phyloP scores from a whole-genome alignment of 176 grass and related monocot genomes.

The Oryza glaberrima region DNA sequence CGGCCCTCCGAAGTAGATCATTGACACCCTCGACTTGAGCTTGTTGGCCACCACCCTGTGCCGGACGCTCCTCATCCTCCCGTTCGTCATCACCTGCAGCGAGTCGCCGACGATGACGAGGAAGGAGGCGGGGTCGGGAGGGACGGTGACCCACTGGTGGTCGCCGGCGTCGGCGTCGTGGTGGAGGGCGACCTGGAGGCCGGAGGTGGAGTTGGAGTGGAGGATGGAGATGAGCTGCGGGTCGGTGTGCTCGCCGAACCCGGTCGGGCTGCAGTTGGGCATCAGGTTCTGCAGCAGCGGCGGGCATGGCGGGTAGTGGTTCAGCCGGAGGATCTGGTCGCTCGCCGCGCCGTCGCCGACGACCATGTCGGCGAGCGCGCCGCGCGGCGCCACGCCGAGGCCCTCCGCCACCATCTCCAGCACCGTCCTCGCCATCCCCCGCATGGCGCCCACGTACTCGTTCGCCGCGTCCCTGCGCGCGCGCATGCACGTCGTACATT shows the following conservation, averaged over 20 bases:
- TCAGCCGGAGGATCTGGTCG: conserved; percentile 75
- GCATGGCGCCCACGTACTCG: conserved; percentile 54
- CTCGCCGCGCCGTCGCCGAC: conserved; percentile 34
- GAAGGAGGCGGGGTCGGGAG: conserved; percentile 70
- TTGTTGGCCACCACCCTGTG: conserved; percentile 66
- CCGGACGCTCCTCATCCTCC: conserved; percentile 73
- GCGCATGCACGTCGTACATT: background rate
- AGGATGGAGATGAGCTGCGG: conserved; percentile 86
- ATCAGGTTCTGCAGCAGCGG: conserved; percentile 40
- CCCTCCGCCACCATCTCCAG: conserved; percentile 70
- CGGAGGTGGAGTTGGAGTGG: conserved; percentile 59
- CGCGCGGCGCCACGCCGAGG: conserved; percentile 50
- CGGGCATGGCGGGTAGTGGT: conserved; percentile 89
- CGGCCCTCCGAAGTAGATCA: conserved; percentile 89
- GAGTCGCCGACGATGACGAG: conserved; percentile 86
- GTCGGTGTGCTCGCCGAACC: conserved; percentile 94
- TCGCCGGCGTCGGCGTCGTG: conserved; percentile 46
- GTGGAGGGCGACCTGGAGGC: conserved; percentile 72
- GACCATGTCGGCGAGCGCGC: conserved; percentile 49
- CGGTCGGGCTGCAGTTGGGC: conserved; percentile 55
- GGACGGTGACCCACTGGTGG: conserved; percentile 72
- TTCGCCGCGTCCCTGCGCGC: conserved; percentile 53
- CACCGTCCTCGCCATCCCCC: conserved; percentile 48
- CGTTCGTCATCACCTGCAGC: conserved; percentile 83
- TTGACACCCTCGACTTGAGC: conserved; percentile 68